Evolutionary conservation across 345 rosid genomes (phyloP).

Genomic region (Salix arbutifolia): DNA sequence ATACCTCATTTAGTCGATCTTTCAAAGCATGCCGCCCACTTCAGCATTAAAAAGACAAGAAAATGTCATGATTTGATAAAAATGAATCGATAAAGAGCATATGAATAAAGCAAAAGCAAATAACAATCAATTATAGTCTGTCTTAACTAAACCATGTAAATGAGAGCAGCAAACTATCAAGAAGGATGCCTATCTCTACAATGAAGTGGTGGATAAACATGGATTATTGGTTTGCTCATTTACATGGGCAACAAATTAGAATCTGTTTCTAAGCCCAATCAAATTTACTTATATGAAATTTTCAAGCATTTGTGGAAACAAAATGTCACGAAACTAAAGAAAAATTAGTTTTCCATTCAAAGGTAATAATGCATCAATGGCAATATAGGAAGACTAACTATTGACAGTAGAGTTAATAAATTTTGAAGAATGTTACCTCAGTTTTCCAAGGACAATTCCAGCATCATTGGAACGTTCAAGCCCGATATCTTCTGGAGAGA

Average conservation of each 20-base stretch:
- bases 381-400: background rate
- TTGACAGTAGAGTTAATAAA: background rate
- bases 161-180: background rate
- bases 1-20: constrained; percentile 75
- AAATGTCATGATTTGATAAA: background rate
- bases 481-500: constrained; percentile 83
- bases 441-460: constrained; percentile 93
- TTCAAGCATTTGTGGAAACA: no score
- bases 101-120: background rate
- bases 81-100: background rate
- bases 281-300: no score
- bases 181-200: background rate
- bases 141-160: background rate
- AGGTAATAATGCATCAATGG: background rate
- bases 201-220: background rate
- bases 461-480: constrained; percentile 80
- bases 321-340: no score
- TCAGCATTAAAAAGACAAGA: background rate
- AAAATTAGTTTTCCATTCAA: no score
- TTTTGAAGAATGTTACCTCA: constrained; percentile 47
- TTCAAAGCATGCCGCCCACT: constrained; percentile 95
- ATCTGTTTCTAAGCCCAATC: no score
- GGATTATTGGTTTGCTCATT: background rate
- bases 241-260: background rate
- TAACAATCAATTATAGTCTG: background rate